A percentile compares a stretch with the other conserved stretches of the same genome.
phyloP scores from a whole-genome alignment of 2,329 filamentous ascomycete species.

The Botrytis deweyae region DNA sequence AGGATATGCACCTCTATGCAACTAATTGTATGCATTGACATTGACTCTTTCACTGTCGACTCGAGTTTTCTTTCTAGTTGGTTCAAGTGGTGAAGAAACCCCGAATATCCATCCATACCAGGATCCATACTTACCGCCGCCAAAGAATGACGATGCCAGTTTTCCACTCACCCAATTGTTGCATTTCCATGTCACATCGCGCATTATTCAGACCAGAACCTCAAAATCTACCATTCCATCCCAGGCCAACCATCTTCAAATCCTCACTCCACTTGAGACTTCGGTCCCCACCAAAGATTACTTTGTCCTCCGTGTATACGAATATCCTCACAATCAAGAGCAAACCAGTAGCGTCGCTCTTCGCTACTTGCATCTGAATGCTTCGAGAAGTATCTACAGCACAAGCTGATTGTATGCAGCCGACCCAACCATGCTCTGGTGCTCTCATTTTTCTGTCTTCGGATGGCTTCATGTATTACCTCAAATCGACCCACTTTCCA shows the following conservation, averaged over 20 bases:
- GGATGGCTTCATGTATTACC: not conserved
- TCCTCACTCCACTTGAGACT: conserved; percentile 1
- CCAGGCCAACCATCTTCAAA: not conserved
- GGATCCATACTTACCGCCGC: not conserved
- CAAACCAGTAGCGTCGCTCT: not conserved
- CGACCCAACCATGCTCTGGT: not conserved
- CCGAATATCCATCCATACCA: not conserved
- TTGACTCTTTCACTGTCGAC: not conserved
- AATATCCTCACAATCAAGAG: not conserved
- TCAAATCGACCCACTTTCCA: not conserved
- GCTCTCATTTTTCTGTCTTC: not conserved
- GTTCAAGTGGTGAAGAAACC: not conserved
- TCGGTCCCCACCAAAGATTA: not conserved
- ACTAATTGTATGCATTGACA: not conserved
- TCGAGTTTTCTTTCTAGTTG: not conserved
- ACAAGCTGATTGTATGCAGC: not conserved
- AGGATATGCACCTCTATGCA: not conserved
- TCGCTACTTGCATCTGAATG: not conserved
- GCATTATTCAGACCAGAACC: not conserved
- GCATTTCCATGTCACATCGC: conserved; percentile 5
- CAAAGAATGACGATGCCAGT: not conserved
- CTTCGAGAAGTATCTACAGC: not conserved
- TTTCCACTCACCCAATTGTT: conserved; percentile 2
- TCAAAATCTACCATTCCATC: not conserved
- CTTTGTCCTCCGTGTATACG: not conserved